These are phyloP conservation scores for Coix lacrymajobi DNA, from an alignment of 176 grass and related monocot species.

Conservation along the genomic window DNA sequence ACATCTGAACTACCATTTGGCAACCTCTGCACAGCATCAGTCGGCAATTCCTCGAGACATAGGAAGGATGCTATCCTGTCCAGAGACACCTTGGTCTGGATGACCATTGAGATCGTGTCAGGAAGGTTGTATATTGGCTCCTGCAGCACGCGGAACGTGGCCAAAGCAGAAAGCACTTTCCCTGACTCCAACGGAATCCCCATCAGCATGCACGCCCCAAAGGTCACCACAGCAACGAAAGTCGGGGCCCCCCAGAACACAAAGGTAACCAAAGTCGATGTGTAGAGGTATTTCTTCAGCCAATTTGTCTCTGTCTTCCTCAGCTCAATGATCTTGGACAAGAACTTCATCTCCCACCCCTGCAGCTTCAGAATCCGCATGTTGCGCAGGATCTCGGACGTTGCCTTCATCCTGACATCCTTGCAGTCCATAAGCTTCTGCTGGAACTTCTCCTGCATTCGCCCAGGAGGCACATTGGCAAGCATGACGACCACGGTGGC, in stretches of 20 bases:
- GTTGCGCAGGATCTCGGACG: conserved; percentile 74
- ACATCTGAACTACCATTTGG: conserved; percentile 31
- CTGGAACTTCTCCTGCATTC: conserved; percentile 60
- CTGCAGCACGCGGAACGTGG: conserved; percentile 42
- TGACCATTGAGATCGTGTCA: conserved; percentile 42
- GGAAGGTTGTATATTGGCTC: conserved; percentile 45
- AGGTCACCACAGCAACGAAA: conserved; percentile 72
- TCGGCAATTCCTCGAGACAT: conserved; percentile 39
- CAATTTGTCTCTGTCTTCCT: conserved; percentile 62
- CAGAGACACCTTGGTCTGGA: conserved; percentile 49
- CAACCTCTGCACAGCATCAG: conserved; percentile 29
- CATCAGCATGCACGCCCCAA: conserved; percentile 46
- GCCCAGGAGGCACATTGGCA: conserved; percentile 60
- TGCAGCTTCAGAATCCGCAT: conserved; percentile 90
- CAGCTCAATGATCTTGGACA: conserved; percentile 68
- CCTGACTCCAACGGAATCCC: conserved; percentile 44
- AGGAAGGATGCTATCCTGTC: conserved; percentile 49
- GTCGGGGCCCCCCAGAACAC: conserved; percentile 56
- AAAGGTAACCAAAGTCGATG: conserved; percentile 24
- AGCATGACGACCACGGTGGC: conserved; percentile 69
- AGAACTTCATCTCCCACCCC: conserved; percentile 90
- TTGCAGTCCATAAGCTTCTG: conserved; percentile 76
- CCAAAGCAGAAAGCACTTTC: conserved; percentile 46
- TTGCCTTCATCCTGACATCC: conserved; percentile 77
- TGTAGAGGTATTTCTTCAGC: conserved; percentile 68